Evolutionary conservation across 2,329 filamentous ascomycete species (phyloP).

Genomic region (Aspergillus pseudoviridinutans): DNA sequence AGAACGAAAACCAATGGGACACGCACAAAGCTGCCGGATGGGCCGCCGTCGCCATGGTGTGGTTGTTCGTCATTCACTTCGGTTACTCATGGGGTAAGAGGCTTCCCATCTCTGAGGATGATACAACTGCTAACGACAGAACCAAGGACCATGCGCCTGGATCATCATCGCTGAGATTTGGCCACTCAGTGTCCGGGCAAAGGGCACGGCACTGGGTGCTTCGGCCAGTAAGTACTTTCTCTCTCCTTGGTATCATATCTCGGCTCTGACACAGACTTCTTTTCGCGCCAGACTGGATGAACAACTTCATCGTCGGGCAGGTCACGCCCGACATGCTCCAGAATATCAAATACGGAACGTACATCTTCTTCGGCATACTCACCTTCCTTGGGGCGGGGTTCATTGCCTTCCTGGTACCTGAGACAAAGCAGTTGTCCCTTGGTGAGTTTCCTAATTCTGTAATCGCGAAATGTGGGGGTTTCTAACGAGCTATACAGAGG

Average conservation of each 20-base stretch:
- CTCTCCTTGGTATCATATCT: slow-evolving; percentile 5
- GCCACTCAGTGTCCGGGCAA: slow-evolving; percentile 65
- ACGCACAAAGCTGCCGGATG: slow-evolving; percentile 60
- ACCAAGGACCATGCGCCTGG: slow-evolving; percentile 58
- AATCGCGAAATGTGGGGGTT: neutral
- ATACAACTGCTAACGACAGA: neutral
- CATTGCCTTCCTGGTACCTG: slow-evolving; percentile 49
- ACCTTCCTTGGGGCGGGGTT: slow-evolving; percentile 59
- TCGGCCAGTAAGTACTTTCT: slow-evolving; percentile 43
- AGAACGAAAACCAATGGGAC: slow-evolving; percentile 55
- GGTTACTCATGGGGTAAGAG: slow-evolving; percentile 63
- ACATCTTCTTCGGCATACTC: slow-evolving; percentile 65
- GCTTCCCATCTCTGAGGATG: neutral
- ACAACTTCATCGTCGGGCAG: slow-evolving; percentile 61
- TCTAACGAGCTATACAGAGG: slow-evolving; percentile 30
- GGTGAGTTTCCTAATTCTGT: neutral
- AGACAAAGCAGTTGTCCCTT: slow-evolving; percentile 42
- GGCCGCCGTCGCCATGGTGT: slow-evolving; percentile 55
- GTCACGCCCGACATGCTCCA: slow-evolving; percentile 66
- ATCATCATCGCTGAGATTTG: slow-evolving; percentile 72
- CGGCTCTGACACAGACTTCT: slow-evolving; percentile 1
- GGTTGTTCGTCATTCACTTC: slow-evolving; percentile 69
- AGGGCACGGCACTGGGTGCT: slow-evolving; percentile 66
- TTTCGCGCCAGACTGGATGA: slow-evolving; percentile 43
- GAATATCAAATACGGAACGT: slow-evolving; percentile 65